These are phyloP conservation scores for Xylaria cubensis DNA, from an alignment of 495 filamentous ascomycete species.

Conservation along the genomic window DNA sequence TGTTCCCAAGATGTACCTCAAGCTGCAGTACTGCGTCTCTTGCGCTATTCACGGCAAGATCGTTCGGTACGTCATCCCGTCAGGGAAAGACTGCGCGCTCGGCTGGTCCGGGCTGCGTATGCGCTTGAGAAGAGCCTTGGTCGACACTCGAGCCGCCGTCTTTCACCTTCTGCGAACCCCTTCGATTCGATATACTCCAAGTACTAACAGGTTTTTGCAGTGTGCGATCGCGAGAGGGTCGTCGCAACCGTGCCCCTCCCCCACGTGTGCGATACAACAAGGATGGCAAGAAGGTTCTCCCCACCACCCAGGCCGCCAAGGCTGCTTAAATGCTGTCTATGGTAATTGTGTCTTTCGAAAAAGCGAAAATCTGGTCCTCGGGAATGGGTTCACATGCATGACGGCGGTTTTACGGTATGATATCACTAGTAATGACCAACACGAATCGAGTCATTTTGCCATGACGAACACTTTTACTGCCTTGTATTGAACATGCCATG, in stretches of 20 bases:
- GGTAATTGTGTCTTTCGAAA: conserved; percentile 35
- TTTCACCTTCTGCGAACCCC: conserved; percentile 28
- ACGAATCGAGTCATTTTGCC: conserved; percentile 42
- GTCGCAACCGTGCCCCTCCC: conserved; percentile 98
- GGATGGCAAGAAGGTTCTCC: conserved; percentile 99
- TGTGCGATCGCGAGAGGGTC: conserved; percentile 95
- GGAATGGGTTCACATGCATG: conserved; percentile 42
- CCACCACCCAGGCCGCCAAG: conserved; percentile 68
- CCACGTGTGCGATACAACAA: conserved; percentile 99
- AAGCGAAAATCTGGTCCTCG: conserved; percentile 39
- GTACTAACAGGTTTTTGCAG: conserved; percentile 60
- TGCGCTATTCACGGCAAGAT: conserved; percentile 99
- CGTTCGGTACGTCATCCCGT: conserved; percentile 83
- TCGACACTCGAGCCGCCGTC: conserved; percentile 53
- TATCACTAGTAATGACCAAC: conserved; percentile 43
- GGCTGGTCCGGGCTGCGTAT: conserved; percentile 43
- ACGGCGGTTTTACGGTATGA: conserved; percentile 40
- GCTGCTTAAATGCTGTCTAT: conserved; percentile 37
- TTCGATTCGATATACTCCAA: conserved; percentile 17
- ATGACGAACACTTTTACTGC: conserved; percentile 20
- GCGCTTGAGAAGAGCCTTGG: conserved; percentile 67
- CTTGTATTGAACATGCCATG: not conserved
- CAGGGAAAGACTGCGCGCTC: conserved; percentile 42
- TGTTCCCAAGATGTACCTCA: conserved; percentile 99
- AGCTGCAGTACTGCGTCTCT: conserved; percentile 99